A percentile compares a stretch with the other conserved stretches of the same genome.
Conservation (phyloP, 495 filamentous ascomycete species). For the Viridothelium virens region DNA sequence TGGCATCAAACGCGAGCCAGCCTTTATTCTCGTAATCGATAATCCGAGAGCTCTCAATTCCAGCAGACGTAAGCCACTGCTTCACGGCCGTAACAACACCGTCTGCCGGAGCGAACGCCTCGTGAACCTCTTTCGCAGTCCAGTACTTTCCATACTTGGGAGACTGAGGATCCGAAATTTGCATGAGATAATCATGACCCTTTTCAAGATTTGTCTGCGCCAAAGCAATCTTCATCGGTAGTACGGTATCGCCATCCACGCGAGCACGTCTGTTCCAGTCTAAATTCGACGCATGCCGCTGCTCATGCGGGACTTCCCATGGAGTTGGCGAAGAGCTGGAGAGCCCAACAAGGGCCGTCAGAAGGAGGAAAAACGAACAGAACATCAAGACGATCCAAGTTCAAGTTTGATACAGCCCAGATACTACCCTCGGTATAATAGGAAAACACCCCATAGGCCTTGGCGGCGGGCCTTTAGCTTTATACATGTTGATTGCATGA, state of each 20-base stretch:
- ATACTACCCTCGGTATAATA: not conserved
- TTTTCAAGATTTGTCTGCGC: conserved; percentile 23
- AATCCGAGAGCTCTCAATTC: conserved; percentile 18
- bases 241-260: conserved; percentile 13
- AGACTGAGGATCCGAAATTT: conserved; percentile 23
- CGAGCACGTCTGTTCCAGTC: conserved; percentile 18
- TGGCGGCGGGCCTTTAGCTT: not conserved
- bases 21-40: conserved; percentile 17
- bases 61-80: conserved; percentile 19
- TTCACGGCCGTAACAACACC: conserved; percentile 20
- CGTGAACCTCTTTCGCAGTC: conserved; percentile 24
- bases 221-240: conserved; percentile 22
- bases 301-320: not conserved
- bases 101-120: conserved; percentile 20
- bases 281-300: not conserved
- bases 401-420: not conserved
- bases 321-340: not conserved
- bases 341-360: not conserved
- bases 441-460: not conserved
- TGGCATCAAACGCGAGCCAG: conserved; percentile 18
- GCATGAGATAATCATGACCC: conserved; percentile 16
- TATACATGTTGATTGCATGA: not conserved
- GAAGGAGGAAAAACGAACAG: not conserved
- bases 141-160: conserved; percentile 28
- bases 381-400: not conserved